Evolutionary conservation across 1,284 basidiomycete genomes (phyloP), one percentile per base, ranked within the genome.

Genomic region (Trichosporon sp.): DNA sequence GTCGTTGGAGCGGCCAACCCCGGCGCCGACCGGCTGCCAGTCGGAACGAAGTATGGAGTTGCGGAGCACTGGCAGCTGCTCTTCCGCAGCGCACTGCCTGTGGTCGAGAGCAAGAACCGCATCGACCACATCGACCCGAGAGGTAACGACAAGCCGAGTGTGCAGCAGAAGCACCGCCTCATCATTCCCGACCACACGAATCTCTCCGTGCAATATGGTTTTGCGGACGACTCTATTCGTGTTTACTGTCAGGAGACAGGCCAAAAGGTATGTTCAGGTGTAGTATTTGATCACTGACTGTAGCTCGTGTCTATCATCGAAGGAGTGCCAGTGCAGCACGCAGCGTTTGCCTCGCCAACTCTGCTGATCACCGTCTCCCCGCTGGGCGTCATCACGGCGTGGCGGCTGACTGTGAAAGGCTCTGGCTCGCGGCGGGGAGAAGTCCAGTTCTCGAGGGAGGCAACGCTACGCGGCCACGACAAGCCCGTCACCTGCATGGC

Each of bases 381-480:
- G 19, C 89, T 91, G 70, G 87, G 87, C 64, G 88, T 87, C 23
- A 85, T 95, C 27, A 86, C 89, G 1, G 80, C 92, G 13, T 95
- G 92, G 92, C 86, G 83, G 58, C 70, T 91, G 13, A 65, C 36
- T 4, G 60, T 77, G 62, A 78, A 73, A 63, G 66, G 66, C n/a
- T 58, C 36, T 8, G 76, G 74, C 5, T 60, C 62, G 44, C 69
- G 67, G 44, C 67, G 70, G 4, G 74, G 76, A 8, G 77, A 79
- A 27, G 71, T 71, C 0, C 49, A 65, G 44, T 59, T 85, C 33
- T 78, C 84, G 3, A 82, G 89, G 33, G 86, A 87, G 11, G 87
- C 91, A 65, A 87, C 91, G 56, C 86, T 95, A 82, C 85, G 90
- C 5, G 87, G 89, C 11, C 92, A 94, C 72, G 85, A 85, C 2